Base-by-base conservation (phyloP, 2,329 filamentous ascomycete genomes). In the Trichoderma afroharzianum region DNA sequence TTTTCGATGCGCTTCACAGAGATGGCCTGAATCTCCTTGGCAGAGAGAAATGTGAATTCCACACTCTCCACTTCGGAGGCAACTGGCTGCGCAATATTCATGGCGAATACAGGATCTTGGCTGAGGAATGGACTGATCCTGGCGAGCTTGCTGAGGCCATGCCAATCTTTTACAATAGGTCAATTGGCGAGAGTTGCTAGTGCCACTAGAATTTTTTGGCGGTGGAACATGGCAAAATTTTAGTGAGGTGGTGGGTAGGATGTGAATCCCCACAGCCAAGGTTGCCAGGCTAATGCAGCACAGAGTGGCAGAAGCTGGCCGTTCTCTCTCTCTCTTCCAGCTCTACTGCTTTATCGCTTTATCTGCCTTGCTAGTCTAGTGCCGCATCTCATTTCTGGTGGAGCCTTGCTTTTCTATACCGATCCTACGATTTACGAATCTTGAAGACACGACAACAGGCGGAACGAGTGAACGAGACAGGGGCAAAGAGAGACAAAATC, bases 1-100 rank as follows among this genome's bases (percentile, higher is more conserved):
- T 97, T 97, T 79, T 97, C 92, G 77, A 99, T 97, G 82, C 91
- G 90, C 85, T 96, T 96, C 76, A 98, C 96, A 9, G 96, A 99
- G 77, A 98, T 90, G 73, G 91, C 88, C 80, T 91, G 91, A 80
- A 99, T 94, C 81, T 99, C 95, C 73, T 91, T 86, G 66, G 91
- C 87, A 24, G 92, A 90, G 76, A 98, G 89, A 79, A 97, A 93
- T 59, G 90, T 91, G 82, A 99, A 99, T 80, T 97, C 93, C 78
- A 99, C 93, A 80, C 91, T 92, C 80, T 92, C 89, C 78, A 99
- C 92, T 79, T 91, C 87, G 78, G 94, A 97, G 75, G 92, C 88
- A 74, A 97, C 88, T 58, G 96, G 95, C 79, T 95, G 93, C 73
- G 92, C 90, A 77, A 92, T 89, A 80, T 92, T 92, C 90, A 92